phyloP scores from a whole-genome alignment of 78 protist genomes.

The Pelomyxa schiedti region DNA sequence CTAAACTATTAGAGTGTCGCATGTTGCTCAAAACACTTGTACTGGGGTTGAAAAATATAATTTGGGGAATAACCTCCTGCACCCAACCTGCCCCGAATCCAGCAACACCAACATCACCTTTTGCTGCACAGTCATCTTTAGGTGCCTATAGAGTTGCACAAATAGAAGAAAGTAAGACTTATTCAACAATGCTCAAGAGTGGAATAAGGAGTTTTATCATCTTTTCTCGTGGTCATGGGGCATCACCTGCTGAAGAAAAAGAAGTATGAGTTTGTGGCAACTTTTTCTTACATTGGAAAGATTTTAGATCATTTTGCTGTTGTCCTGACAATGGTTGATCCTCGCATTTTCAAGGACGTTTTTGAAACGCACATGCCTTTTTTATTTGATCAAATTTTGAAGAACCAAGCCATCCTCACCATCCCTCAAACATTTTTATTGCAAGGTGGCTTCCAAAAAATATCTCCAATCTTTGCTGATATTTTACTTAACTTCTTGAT shows the following conservation, averaged over 20 bases:
- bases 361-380: not conserved
- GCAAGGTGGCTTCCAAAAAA: no score
- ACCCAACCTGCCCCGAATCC: not conserved
- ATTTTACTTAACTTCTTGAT: no score
- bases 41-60: constrained; percentile 60
- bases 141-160: not conserved
- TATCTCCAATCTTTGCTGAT: no score
- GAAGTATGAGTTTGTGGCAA: not conserved
- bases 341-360: constrained; percentile 14
- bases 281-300: constrained; percentile 3
- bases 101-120: not conserved
- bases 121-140: not conserved
- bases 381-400: constrained; percentile 12
- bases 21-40: constrained; percentile 54
- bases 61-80: constrained; percentile 19
- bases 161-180: not conserved
- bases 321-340: constrained; percentile 51
- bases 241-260: not conserved
- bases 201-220: not conserved
- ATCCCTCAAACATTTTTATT: constrained; percentile 60
- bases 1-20: constrained; percentile 9
- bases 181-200: not conserved
- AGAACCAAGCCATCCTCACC: constrained; percentile 15
- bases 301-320: constrained; percentile 57
- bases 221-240: not conserved